Percentiles rank a stretch among this genome's conserved stretches.
phyloP scores from a whole-genome alignment of 768 basidiomycete genomes.

The Tylopilus plumbeoviolaceoides region DNA sequence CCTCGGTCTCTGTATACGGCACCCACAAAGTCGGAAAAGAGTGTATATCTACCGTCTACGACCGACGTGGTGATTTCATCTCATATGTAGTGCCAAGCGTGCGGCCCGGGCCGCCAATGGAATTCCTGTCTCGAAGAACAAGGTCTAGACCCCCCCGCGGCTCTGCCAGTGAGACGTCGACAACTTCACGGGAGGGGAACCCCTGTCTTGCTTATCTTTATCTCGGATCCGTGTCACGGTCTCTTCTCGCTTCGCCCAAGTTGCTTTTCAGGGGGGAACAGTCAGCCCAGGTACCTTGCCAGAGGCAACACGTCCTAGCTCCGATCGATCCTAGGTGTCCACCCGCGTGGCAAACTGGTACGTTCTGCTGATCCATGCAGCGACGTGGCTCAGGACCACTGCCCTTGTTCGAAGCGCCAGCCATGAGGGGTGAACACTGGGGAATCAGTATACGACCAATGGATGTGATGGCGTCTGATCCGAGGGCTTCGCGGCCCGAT shows the following conservation, averaged over 20 bases:
- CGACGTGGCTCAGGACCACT: background rate
- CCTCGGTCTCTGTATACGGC: background rate
- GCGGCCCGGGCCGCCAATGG: background rate
- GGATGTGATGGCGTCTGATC: slow-evolving; percentile 9
- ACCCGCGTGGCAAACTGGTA: background rate
- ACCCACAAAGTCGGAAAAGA: slow-evolving; percentile 5
- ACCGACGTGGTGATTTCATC: slow-evolving; percentile 7
- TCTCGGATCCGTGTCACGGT: slow-evolving; percentile 6
- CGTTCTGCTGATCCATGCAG: slow-evolving; percentile 1
- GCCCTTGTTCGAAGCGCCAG: background rate
- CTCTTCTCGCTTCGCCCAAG: slow-evolving; percentile 3
- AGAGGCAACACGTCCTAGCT: background rate
- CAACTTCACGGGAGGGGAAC: background rate
- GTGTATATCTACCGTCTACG: slow-evolving; percentile 4
- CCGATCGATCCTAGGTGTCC: background rate
- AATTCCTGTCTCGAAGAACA: slow-evolving; percentile 5
- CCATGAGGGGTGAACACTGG: background rate
- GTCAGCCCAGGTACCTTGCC: background rate
- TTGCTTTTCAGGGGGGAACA: slow-evolving; percentile 5
- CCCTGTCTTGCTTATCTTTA: slow-evolving; percentile 1
- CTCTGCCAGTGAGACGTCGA: background rate
- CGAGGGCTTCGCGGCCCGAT: slow-evolving; percentile 16
- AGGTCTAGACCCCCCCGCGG: slow-evolving; percentile 16
- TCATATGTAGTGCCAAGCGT: slow-evolving; percentile 11
- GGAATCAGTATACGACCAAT: slow-evolving; percentile 5